Evolutionary conservation across 345 rosid species (phyloP), one percentile per base, ranked within the genome.

Genomic region (Populus simonii): DNA sequence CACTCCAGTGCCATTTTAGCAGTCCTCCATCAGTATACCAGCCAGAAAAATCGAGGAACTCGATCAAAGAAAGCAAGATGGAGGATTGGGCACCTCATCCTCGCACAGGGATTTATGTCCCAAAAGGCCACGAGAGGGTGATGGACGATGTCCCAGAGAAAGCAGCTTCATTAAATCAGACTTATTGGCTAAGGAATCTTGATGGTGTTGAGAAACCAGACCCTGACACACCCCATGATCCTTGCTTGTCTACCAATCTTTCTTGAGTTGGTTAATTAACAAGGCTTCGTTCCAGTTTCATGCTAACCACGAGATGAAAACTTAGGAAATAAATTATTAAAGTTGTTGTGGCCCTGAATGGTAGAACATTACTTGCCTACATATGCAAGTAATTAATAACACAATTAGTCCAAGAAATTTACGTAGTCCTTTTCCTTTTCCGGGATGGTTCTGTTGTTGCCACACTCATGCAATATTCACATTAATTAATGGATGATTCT

Each of bases 11-110:
- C 74, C 18, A 31, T n/a, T 43, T 63, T 11, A 61, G 25, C 33
- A 25, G 53, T 12, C 1, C 7, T 43, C 17, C 23, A 22, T 33
- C 66, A 18, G 74, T 6, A 25, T 45, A 38, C 9, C 72, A 18
- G 15, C 29, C 33, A 23, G 55, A 55, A 20, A 39, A 76, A 75
- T 8, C 78, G 38, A 9, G 18, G 68, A 57, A 33, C 12, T 39
- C 29, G 5, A 73, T 25, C 38, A 18, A 17, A 11, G 23, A 45
- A 13, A 41, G 68, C 25, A 66, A 74, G 66, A 51, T 0, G 53
- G 71, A 57, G 39, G 29, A 62, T 23, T 90, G 96, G 96, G 77
- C 86, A 36, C 96, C 96, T 23, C 89, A 90, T 75, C 94, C 94
- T 36, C 92, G 89, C 17, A 84, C 86, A 6, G 96, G 92, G 65